These are phyloP conservation scores for Pulveroboletus sp. DNA, from an alignment of 768 basidiomycete genomes.

Conservation along the genomic window DNA sequence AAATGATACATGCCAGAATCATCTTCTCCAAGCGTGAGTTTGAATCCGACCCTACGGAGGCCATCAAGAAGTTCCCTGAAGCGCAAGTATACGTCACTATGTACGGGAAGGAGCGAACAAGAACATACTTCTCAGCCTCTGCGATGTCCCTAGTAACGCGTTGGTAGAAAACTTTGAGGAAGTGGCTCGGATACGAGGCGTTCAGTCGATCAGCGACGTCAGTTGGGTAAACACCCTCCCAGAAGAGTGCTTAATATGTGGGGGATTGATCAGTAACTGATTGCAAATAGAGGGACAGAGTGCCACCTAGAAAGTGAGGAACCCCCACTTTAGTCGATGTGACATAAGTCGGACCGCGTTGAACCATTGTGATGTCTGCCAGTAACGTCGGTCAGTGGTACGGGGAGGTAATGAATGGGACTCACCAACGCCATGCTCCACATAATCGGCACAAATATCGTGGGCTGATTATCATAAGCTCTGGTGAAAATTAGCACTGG, in stretches of 20 bases:
- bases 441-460: constrained; percentile 47
- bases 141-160: constrained; percentile 42
- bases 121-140: constrained; percentile 48
- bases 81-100: neutral
- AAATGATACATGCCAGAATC: constrained; percentile 48
- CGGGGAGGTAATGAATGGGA: neutral
- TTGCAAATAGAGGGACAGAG: constrained; percentile 6
- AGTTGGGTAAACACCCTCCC: constrained; percentile 42
- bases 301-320: constrained; percentile 20
- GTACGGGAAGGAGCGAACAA: neutral
- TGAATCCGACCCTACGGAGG: constrained; percentile 55
- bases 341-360: constrained; percentile 51
- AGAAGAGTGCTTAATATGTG: constrained; percentile 31
- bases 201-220: constrained; percentile 53
- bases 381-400: neutral
- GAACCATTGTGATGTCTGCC: constrained; percentile 44
- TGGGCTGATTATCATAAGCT: constrained; percentile 32
- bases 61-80: constrained; percentile 50
- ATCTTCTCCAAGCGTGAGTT: constrained; percentile 45
- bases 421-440: constrained; percentile 42
- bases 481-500: neutral
- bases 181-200: constrained; percentile 41
- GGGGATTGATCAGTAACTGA: neutral
- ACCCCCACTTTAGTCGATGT: constrained; percentile 43
- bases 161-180: constrained; percentile 30